Evolutionary conservation across 2,329 filamentous ascomycete species (phyloP), one percentile per base, ranked within the genome.

Genomic region (Gaeumannomyces sp.): DNA sequence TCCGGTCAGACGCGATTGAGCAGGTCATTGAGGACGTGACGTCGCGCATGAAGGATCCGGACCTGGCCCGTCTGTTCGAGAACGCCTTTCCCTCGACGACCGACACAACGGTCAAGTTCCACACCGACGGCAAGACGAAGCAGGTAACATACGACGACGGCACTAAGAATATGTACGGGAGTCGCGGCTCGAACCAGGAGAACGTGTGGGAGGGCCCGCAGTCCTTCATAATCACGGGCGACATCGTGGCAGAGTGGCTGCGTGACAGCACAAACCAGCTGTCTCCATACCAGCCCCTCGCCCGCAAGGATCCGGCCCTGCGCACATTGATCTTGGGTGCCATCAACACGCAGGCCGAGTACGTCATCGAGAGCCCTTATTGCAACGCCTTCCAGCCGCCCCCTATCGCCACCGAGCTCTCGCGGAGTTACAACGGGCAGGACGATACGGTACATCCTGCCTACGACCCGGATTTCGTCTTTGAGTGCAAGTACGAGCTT

Each of bases 351-450:
- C 95, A 99, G 77, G 85, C 91, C 22, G 94, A 98, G 76, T 98
- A 93, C 72, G 91, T 99, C 58, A 97, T 98, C 67, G 87, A 92
- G 72, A 93, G 91, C 1, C 95, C 95, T 0, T 99, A 98, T 79
- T 99, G 95, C 83, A 98, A 99, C 76, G 95, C 95, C 25, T 99
- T 98, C 76, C 95, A 99, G 75, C 94, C 95, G 5, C 95, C 95
- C 0, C 89, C 91, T 2, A 91, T 93, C 8, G 93, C 92, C 68
- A 86, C 89, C 22, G 81, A 98, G 0, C 28, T 28, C n/a, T 78
- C 82, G 4, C 80, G 89, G 7, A 89, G 88, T 22, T 83, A 85
- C 70, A 97, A 94, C 72, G 91, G 91, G 3, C 91, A 97, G 74
- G 85, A 89, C 27, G 95, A 99, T 72, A 77, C 74, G 11, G 95